Percentiles rank a stretch among this genome's conserved stretches.
Evolutionary conservation across 2,329 filamentous ascomycete species (phyloP).

Genomic region (Fusarium sp.): DNA sequence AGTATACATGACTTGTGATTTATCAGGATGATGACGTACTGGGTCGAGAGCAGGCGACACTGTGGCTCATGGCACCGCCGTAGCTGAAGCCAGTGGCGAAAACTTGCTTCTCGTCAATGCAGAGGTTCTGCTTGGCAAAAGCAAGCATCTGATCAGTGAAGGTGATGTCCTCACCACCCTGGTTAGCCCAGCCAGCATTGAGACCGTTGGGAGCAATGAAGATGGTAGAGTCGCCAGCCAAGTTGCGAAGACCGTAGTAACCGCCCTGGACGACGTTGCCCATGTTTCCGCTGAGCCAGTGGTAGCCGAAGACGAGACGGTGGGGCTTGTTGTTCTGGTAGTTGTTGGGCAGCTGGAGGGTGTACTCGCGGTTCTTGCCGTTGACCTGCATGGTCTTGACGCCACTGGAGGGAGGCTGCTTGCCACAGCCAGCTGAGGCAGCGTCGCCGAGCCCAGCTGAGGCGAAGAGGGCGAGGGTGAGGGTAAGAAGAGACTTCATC

Average conservation of each 20-base stretch:
- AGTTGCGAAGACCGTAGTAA: constrained; percentile 53
- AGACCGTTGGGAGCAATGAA: constrained; percentile 55
- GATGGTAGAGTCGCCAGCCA: constrained; percentile 51
- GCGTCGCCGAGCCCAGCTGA: constrained; percentile 16
- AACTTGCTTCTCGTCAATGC: constrained; percentile 52
- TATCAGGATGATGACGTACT: background rate
- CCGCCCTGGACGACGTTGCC: constrained; percentile 48
- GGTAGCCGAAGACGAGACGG: constrained; percentile 47
- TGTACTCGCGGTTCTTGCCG: constrained; percentile 48
- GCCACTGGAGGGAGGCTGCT: constrained; percentile 42
- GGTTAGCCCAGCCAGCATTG: constrained; percentile 54
- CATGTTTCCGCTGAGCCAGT: constrained; percentile 53
- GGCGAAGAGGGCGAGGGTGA: constrained; percentile 15
- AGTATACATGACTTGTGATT: rapidly evolving
- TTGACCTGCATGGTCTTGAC: constrained; percentile 47
- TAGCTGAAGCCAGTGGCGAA: constrained; percentile 58
- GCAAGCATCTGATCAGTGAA: constrained; percentile 53
- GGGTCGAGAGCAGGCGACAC: constrained; percentile 53
- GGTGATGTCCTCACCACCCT: constrained; percentile 51
- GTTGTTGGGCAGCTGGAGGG: constrained; percentile 48
- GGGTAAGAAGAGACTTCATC: constrained; percentile 11
- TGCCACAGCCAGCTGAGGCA: constrained; percentile 51
- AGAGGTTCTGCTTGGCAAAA: constrained; percentile 51
- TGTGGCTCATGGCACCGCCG: constrained; percentile 54
- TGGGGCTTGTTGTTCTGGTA: constrained; percentile 38